These are phyloP conservation scores for Aechmea fasciata DNA, from an alignment of 176 grass and related monocot species.

Conservation along the genomic window DNA sequence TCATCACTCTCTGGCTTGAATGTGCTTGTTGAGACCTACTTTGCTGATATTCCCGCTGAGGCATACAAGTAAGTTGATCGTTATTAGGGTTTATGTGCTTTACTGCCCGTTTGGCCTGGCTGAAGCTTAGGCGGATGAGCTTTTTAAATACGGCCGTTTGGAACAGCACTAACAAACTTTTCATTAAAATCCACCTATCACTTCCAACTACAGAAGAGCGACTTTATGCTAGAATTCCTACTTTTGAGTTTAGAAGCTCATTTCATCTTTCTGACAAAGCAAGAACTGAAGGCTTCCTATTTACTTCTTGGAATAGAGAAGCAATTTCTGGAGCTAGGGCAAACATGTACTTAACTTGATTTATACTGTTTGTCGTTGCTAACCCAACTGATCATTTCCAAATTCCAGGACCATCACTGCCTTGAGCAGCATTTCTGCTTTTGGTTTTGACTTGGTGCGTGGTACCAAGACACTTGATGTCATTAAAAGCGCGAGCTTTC, in stretches of 20 bases:
- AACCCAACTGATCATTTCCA: not conserved
- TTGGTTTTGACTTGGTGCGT: conserved; percentile 82
- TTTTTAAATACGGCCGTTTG: too few species aligned
- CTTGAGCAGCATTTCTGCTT: conserved; percentile 62
- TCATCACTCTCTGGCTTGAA: conserved; percentile 53
- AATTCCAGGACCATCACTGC: conserved; percentile 55
- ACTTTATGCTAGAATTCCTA: too few species aligned
- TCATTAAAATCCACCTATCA: too few species aligned
- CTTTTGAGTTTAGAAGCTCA: too few species aligned
- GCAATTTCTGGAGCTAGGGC: too few species aligned
- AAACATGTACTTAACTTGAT: not conserved
- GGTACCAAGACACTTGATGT: conserved; percentile 72
- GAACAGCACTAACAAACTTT: too few species aligned
- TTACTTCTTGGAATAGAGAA: too few species aligned
- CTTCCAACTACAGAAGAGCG: too few species aligned
- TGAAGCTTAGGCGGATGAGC: too few species aligned
- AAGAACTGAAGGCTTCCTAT: too few species aligned
- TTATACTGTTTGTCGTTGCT: not conserved
- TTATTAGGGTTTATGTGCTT: not conserved
- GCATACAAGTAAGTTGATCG: conserved; percentile 64
- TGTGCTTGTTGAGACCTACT: conserved; percentile 87
- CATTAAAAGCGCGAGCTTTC: conserved; percentile 52
- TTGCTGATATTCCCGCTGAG: conserved; percentile 65
- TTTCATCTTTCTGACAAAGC: too few species aligned
- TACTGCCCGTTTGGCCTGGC: too few species aligned